Percentiles rank a stretch among this genome's conserved stretches.
Conservation (phyloP, 169 alveolate species). For the Condylostoma magnum region DNA sequence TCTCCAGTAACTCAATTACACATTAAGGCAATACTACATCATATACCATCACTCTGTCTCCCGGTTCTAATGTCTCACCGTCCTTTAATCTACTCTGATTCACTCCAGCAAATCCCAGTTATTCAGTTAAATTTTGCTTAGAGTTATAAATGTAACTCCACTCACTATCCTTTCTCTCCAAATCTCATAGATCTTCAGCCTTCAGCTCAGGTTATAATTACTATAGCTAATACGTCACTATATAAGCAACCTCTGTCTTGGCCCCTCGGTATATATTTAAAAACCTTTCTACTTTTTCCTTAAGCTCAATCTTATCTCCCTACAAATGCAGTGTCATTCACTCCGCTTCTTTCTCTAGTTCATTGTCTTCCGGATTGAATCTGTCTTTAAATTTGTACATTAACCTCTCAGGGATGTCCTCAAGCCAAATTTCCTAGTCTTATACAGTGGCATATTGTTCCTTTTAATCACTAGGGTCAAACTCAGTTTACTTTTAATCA, state of each 20-base stretch:
- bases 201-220: no score
- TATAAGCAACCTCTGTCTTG: neutral
- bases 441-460: constrained; percentile 12
- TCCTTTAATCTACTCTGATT: no score
- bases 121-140: neutral
- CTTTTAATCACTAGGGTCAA: constrained; percentile 24
- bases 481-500: neutral
- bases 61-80: neutral
- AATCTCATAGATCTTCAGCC: neutral
- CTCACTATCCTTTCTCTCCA: constrained; percentile 1
- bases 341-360: constrained; percentile 5
- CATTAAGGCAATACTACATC: neutral
- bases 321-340: neutral
- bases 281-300: neutral
- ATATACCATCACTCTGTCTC: neutral
- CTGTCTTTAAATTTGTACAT: neutral
- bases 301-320: neutral
- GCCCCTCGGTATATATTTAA: neutral
- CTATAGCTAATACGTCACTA: neutral
- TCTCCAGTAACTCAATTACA: neutral
- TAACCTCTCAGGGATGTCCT: constrained; percentile 26
- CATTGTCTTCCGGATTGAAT: neutral
- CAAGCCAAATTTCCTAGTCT: neutral
- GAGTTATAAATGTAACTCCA: constrained; percentile 4
- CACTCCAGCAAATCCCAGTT: no score